Base-by-base conservation (phyloP, 768 basidiomycete species). In the Lactarius vividus region DNA sequence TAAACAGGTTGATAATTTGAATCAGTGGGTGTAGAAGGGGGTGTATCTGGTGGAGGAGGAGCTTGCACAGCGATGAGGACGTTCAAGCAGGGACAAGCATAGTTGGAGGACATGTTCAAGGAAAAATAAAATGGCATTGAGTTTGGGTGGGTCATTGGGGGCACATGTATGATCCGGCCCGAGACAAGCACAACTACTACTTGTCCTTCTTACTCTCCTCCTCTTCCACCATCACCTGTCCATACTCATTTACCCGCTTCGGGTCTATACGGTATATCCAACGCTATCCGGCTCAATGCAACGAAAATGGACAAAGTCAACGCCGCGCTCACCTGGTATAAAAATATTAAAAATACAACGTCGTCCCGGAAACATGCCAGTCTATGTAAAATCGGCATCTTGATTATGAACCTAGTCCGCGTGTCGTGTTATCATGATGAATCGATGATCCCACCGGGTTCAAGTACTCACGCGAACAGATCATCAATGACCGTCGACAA, bases 211-310 rank as follows among this genome's bases (percentile, higher is more conserved):
- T 76, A 55, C 73, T 75, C 70, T 79, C 77, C 57, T 71, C 65
- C 54, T 59, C 64, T 31, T 67, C 67, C 39, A 74, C 78, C 78
- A 89, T 76, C 70, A 94, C 89, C 77, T 96, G 92, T 53, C 96
- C 96, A 75, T 93, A 98, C 80, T 98, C 96, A 78, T 99, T 99
- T 71, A 93, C 85, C 71, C 97, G 90, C 71, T 91, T 92, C 71
- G 88, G 91, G 79, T 99, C 97, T 74, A 98, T 83, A 49, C 93
- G 88, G 82, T 99, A 99, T 77, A 98, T 98, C 91, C 92, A 99
- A 63, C 94, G 89, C 91, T 96, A 76, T 65, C 64, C 57, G 59
- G 7, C 53, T 61, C 62, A 71, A 66, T 64, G 76, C 71, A 63
- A 46, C 52, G 59, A 62, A 63, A 16, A 31, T 33, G 18, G 28